These are phyloP conservation scores for Hypsizygus ulmarius DNA, from an alignment of 1,284 basidiomycete genomes.

Conservation along the genomic window DNA sequence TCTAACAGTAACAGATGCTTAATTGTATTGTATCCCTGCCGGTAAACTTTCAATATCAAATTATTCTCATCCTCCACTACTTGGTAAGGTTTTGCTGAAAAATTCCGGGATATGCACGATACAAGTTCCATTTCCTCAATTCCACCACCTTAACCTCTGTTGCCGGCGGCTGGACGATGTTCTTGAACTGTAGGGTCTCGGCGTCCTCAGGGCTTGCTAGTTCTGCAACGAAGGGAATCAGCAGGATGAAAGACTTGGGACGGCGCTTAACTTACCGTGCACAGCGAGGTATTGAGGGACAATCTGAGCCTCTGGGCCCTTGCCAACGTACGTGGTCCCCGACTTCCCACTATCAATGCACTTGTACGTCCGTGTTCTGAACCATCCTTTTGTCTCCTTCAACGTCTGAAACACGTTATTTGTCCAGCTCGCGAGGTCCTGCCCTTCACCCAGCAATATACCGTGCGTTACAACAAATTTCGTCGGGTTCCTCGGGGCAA, in stretches of 20 bases:
- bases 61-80: no score
- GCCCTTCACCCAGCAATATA: conserved; percentile 21
- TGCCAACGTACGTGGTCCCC: conserved; percentile 25
- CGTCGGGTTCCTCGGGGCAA: conserved; percentile 37
- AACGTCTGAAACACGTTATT: conserved; percentile 19
- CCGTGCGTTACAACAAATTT: conserved; percentile 37
- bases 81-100: conserved; percentile 32
- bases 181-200: conserved; percentile 9
- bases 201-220: conserved; percentile 10
- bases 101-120: conserved; percentile 44
- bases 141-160: conserved; percentile 23
- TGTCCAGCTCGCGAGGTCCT: conserved; percentile 27
- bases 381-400: conserved; percentile 31
- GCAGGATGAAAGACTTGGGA: background rate
- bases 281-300: conserved; percentile 35
- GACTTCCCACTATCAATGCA: conserved; percentile 38
- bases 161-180: conserved; percentile 6
- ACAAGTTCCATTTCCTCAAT: conserved; percentile 37
- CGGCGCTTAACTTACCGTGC: conserved; percentile 30
- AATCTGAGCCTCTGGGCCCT: conserved; percentile 28
- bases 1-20: no score
- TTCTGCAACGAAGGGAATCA: conserved; percentile 7
- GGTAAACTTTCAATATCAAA: no score
- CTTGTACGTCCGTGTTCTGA: conserved; percentile 36
- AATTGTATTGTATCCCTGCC: no score